A percentile compares a stretch with the other conserved stretches of the same genome.
phyloP scores from a whole-genome alignment of 139 green algal species.

The Chlamydomonas asymmetrica region DNA sequence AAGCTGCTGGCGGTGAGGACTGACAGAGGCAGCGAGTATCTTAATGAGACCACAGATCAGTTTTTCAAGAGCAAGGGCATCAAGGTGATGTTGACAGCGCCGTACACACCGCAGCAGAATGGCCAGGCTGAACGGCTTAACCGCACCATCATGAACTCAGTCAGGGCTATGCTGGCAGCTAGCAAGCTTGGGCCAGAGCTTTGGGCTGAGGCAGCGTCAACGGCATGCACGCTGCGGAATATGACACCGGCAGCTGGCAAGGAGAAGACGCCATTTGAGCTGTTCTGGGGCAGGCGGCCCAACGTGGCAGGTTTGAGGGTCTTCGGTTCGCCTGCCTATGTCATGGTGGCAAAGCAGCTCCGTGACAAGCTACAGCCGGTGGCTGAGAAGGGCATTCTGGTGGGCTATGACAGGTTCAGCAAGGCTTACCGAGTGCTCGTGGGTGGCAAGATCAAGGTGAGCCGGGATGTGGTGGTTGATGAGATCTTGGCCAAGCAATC shows the following conservation, averaged over 20 bases:
- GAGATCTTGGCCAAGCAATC: neutral
- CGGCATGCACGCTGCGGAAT: neutral
- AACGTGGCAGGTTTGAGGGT: neutral
- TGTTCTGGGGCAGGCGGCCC: neutral
- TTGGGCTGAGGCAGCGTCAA: neutral
- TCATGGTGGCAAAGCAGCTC: conserved; percentile 1
- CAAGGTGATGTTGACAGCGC: conserved; percentile 4
- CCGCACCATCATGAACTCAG: conserved; percentile 10
- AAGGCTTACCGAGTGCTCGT: conserved; percentile 31
- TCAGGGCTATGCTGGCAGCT: conserved; percentile 9
- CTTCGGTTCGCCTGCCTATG: conserved; percentile 8
- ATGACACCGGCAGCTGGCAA: neutral
- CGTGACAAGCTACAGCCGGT: conserved; percentile 25
- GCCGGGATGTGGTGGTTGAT: neutral
- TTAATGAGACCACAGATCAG: neutral
- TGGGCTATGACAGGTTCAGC: conserved; percentile 19
- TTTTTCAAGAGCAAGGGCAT: conserved; percentile 27
- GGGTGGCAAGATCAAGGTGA: neutral
- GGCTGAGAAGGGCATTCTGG: conserved; percentile 3
- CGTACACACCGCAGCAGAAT: conserved; percentile 34
- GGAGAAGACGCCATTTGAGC: neutral
- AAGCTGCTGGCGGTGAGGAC: neutral
- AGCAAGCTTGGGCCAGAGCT: neutral
- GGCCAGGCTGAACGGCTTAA: conserved; percentile 33
- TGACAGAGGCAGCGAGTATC: conserved; percentile 14